Evolutionary conservation across 108 stramenopile species (phyloP).

Genomic region (Epithemia pelagica): DNA sequence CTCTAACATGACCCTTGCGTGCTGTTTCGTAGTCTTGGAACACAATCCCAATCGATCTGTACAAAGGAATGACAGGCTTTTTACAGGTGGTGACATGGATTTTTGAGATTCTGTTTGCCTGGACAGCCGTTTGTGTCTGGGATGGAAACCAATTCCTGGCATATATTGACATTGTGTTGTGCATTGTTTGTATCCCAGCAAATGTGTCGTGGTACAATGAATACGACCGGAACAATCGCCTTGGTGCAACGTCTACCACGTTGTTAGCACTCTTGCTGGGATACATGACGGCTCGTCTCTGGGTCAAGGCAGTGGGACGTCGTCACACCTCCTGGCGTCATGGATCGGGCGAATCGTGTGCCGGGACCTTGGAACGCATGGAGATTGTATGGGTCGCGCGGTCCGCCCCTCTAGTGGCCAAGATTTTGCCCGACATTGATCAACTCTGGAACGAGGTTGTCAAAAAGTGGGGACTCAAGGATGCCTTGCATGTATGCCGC

Average conservation of each 20-base stretch:
- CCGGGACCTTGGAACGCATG: constrained; percentile 12
- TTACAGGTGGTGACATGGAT: constrained; percentile 24
- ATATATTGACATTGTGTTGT: constrained; percentile 25
- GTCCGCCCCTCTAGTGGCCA: constrained; percentile 24
- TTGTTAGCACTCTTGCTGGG: background rate
- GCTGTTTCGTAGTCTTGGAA: constrained; percentile 30
- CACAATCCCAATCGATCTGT: constrained; percentile 17
- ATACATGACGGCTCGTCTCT: constrained; percentile 31
- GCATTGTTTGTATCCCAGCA: constrained; percentile 11
- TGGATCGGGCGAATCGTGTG: background rate
- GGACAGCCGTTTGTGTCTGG: constrained; percentile 19
- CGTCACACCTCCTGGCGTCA: constrained; percentile 6
- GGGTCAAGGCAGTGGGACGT: constrained; percentile 23
- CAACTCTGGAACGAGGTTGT: constrained; percentile 21
- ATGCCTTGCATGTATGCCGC: constrained; percentile 25
- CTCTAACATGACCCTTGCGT: no score
- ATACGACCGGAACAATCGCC: constrained; percentile 3
- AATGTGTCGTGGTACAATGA: constrained; percentile 24
- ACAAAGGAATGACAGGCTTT: constrained; percentile 11
- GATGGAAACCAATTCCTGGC: constrained; percentile 14
- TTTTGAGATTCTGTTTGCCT: constrained; percentile 25
- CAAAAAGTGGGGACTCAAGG: constrained; percentile 24
- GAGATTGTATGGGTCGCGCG: constrained; percentile 31
- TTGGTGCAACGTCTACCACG: constrained; percentile 9
- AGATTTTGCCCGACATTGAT: constrained; percentile 29